Base-by-base conservation (phyloP, 2,329 filamentous ascomycete species). In the Botrytis sinoallii region DNA sequence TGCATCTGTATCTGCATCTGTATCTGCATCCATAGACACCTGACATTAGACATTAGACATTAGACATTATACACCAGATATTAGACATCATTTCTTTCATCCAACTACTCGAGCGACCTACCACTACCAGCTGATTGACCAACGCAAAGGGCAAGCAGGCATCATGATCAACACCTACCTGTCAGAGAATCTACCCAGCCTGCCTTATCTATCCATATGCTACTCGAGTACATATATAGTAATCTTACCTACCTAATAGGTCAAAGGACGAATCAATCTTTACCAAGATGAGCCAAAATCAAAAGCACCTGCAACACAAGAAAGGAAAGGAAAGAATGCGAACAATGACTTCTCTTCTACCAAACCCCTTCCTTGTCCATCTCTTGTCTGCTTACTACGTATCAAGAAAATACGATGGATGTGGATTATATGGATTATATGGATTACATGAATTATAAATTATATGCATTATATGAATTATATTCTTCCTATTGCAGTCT, bases 401-500 rank as follows among this genome's bases (percentile, higher is more conserved):
- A 29, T 57, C 1, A 4, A 29, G 14, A 29, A 25, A 55, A 55
- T n/a, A 55, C 48, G 25, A 48, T 10, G 46, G 9, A 22, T 18
- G 9, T n/a, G 35, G 22, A n/a, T 25, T 14, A 32, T 14, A 46
- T 22, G 44, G 44, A 46, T 22, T 44, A 44, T 18, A 44, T 9
- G 38, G 38, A 10, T 38, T 38, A 32, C 32, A 32, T 32, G 32
- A 32, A 32, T 32, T 32, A 48, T 48, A 9, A 4, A 48, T 12
- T 48, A 10, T 52, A 25, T n/a, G 46, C 1, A 52, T n/a, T 25
- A 5, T 10, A 22, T 52, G 48, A 14, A 52, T 52, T 20, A 1
- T 40, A 68, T 68, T 48, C 35, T 68, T 68, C 66, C 66, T 57
- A 18, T 68, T 68, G 8, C 14, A 68, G 66, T n/a, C 32, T 57